A percentile compares a stretch with the other conserved stretches of the same genome.
phyloP scores from a whole-genome alignment of 75 land plant genomes.

The Pseudotsuga menziesii region DNA sequence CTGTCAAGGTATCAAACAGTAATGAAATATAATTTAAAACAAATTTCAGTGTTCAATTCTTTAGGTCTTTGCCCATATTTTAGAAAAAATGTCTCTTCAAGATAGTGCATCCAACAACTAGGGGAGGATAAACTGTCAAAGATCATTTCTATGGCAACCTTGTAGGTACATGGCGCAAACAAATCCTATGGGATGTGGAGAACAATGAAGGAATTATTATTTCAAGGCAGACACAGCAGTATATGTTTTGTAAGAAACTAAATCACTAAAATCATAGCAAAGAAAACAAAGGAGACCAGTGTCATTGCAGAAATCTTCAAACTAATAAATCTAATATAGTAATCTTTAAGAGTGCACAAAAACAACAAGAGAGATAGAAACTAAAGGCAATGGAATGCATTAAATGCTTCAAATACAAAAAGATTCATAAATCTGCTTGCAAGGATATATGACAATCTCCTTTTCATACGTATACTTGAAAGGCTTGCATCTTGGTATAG shows the following conservation, averaged over 20 bases:
- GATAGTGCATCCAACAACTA: neutral
- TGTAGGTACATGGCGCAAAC: neutral
- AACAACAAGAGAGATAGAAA: neutral
- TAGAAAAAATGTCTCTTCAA: neutral
- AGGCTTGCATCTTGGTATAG: conserved; percentile 99
- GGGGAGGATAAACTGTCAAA: neutral
- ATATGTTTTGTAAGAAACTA: neutral
- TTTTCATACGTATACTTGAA: conserved; percentile 98
- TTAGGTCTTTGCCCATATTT: neutral
- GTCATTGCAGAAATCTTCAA: neutral
- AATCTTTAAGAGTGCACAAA: neutral
- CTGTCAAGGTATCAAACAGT: conserved; percentile 51
- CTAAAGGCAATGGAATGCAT: neutral
- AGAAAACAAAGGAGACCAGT: neutral
- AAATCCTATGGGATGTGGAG: neutral
- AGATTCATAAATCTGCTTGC: neutral
- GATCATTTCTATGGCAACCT: neutral
- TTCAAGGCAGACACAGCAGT: neutral
- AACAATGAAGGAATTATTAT: neutral
- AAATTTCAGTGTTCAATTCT: neutral
- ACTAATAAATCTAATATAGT: neutral
- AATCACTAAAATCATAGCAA: neutral
- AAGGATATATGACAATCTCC: conserved; percentile 99
- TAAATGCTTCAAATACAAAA: neutral
- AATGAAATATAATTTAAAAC: neutral